Evolutionary conservation across 192 early-diverging fungal genomes (phyloP).

Genomic region (Phlyctochytrium arcticum): DNA sequence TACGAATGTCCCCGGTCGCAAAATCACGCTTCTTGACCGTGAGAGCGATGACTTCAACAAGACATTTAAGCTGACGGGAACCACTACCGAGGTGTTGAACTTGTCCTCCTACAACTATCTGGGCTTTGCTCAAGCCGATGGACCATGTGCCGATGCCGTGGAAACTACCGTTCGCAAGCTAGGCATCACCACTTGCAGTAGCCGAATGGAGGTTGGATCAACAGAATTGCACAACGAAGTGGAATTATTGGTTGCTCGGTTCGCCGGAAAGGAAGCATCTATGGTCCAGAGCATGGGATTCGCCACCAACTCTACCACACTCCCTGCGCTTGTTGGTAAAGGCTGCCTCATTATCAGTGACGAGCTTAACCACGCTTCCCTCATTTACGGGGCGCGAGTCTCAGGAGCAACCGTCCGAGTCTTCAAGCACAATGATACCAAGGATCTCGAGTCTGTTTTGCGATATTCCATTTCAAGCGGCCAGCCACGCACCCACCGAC

Average conservation of each 20-base stretch:
- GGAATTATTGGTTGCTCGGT: conserved; percentile 83
- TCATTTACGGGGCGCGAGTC: conserved; percentile 90
- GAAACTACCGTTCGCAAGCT: conserved; percentile 67
- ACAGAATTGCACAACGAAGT: conserved; percentile 67
- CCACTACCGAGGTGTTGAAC: conserved; percentile 76
- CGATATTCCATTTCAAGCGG: conserved; percentile 88
- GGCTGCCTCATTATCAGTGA: conserved; percentile 93
- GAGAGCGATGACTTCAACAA: conserved; percentile 79
- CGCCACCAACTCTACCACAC: conserved; percentile 91
- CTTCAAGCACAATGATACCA: conserved; percentile 89
- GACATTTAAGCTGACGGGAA: conserved; percentile 80
- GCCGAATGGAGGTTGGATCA: conserved; percentile 67
- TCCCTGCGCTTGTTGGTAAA: conserved; percentile 78
- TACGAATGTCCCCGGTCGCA: conserved; percentile 86
- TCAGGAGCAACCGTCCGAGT: conserved; percentile 87
- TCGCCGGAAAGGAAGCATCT: conserved; percentile 82
- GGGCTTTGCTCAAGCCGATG: conserved; percentile 89
- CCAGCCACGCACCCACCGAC: conserved; percentile 95
- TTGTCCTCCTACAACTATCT: conserved; percentile 97
- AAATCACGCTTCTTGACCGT: conserved; percentile 81
- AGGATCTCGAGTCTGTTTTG: conserved; percentile 74
- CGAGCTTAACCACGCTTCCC: conserved; percentile 91
- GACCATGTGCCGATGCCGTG: conserved; percentile 93
- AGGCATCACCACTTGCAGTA: conserved; percentile 66
- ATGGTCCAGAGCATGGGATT: conserved; percentile 95